These are phyloP conservation scores for Phytophthora constricta DNA, from an alignment of 352 stramenopile genomes.

Conservation along the genomic window DNA sequence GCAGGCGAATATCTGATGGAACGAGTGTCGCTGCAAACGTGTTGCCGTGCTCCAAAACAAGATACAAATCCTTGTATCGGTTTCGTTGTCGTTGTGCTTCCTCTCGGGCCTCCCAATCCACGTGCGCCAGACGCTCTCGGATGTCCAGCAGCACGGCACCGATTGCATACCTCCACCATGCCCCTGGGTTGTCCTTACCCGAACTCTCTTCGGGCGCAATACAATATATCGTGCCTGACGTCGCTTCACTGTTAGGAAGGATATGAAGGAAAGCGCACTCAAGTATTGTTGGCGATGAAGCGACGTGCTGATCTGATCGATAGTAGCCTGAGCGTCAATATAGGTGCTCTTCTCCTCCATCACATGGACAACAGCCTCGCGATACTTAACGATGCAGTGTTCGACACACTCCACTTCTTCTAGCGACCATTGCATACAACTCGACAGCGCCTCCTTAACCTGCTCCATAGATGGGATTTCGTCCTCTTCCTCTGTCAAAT, in stretches of 20 bases:
- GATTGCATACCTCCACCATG: conserved; percentile 86
- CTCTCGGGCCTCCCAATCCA: conserved; percentile 69
- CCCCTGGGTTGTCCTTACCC: conserved; percentile 56
- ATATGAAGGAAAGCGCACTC: conserved; percentile 74
- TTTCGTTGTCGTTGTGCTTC: conserved; percentile 39
- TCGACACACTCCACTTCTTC: conserved; percentile 68
- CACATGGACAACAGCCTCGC: conserved; percentile 80
- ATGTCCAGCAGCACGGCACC: conserved; percentile 75
- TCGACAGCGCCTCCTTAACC: conserved; percentile 77
- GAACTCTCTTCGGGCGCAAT: conserved; percentile 54
- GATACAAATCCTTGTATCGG: conserved; percentile 75
- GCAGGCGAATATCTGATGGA: conserved; percentile 39
- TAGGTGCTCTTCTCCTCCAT: conserved; percentile 91
- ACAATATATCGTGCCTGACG: conserved; percentile 65
- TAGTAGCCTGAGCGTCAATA: conserved; percentile 72
- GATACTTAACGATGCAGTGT: conserved; percentile 69
- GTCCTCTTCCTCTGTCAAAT: conserved; percentile 81
- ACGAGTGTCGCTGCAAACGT: conserved; percentile 47
- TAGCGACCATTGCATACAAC: conserved; percentile 78
- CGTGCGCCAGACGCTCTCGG: conserved; percentile 67
- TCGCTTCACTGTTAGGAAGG: conserved; percentile 70
- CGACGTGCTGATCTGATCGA: conserved; percentile 78
- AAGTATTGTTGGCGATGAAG: conserved; percentile 76
- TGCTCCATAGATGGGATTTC: conserved; percentile 71
- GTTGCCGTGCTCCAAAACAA: conserved; percentile 35